Base-by-base conservation (phyloP, 257 asterid genomes). In the Fraxinus americana region DNA sequence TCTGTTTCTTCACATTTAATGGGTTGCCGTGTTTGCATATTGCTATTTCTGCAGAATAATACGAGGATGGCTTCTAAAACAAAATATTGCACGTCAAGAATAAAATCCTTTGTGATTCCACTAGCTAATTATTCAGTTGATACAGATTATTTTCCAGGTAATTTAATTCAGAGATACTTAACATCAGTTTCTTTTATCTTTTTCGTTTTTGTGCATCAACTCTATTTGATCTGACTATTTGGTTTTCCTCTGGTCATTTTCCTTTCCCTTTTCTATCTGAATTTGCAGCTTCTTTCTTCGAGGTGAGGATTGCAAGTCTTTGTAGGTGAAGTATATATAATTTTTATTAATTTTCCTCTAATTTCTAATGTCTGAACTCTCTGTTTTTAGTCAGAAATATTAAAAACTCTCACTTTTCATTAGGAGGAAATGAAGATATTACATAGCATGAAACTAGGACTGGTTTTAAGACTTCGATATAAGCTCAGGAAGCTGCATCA, bases 81-180 rank as follows among this genome's bases (percentile, higher is more conserved):
- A 41, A 95, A 93, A 52, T 95, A 93, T 82, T 95, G 99, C 93
- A 95, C 98, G 25, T 74, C 97, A 66, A 90, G 99, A 84, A 95
- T 95, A 50, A 95, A 93, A 77, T 95, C 99, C 4, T 95, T 95
- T 39, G 90, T 93, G 77, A 76, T 95, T 81, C 99, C 99, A 52
- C 59, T 95, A 41, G 88, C 97, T 50, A 95, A 95, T 83, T 95
- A 86, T 81, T 90, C 99, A 0, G 84, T 95, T 8, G 96, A 95
- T 73, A 86, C 97, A 25, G 88, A 86, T 75, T 90, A 76, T 82
- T 93, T 95, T 67, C 98, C 99, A 85, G 99, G 99, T 95, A 63
- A 82, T 34, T 50, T 41, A 36, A 3, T 41, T 67, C 69, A 5
- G 7, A 16, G 7, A 8, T 59, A 6, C 19, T 32, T 68, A 12